phyloP scores from a whole-genome alignment of 108 stramenopile species.

The Schizochytrium sp. region DNA sequence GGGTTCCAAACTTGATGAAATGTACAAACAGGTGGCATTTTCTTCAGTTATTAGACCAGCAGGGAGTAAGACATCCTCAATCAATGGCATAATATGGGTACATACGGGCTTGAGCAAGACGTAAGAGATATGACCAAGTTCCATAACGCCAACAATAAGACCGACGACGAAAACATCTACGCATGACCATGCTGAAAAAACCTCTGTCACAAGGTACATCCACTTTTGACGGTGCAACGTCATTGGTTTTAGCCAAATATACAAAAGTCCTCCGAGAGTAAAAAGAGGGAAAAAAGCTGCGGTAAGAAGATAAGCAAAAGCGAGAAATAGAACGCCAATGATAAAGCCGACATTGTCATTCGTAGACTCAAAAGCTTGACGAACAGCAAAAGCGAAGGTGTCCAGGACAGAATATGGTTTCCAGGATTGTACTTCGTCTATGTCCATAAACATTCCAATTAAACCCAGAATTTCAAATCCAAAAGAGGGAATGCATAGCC shows the following conservation, averaged over 20 bases:
- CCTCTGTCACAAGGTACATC: neutral
- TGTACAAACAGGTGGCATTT: conserved; percentile 50
- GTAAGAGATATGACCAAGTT: conserved; percentile 26
- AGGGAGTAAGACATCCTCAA: conserved; percentile 5
- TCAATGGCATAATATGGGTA: conserved; percentile 10
- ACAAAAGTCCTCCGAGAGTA: neutral
- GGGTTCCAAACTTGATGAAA: neutral
- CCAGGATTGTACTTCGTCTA: conserved; percentile 40
- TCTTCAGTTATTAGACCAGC: conserved; percentile 31
- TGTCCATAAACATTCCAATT: conserved; percentile 55
- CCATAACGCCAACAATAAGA: conserved; percentile 29
- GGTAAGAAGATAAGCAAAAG: neutral
- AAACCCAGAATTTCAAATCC: conserved; percentile 39
- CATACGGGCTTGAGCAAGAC: conserved; percentile 21
- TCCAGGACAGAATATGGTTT: conserved; percentile 2
- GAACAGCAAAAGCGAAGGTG: conserved; percentile 14
- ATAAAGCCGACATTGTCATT: conserved; percentile 17
- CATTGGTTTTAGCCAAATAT: neutral
- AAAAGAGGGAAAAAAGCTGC: conserved; percentile 29
- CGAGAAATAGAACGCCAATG: neutral
- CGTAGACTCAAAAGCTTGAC: conserved; percentile 33
- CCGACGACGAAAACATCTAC: conserved; percentile 45
- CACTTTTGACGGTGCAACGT: conserved; percentile 2
- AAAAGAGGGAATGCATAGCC: neutral
- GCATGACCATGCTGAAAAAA: conserved; percentile 47